Evolutionary conservation across 225 moss, liverwort and hornwort species (phyloP).

Genomic region (Neckera pumila): DNA sequence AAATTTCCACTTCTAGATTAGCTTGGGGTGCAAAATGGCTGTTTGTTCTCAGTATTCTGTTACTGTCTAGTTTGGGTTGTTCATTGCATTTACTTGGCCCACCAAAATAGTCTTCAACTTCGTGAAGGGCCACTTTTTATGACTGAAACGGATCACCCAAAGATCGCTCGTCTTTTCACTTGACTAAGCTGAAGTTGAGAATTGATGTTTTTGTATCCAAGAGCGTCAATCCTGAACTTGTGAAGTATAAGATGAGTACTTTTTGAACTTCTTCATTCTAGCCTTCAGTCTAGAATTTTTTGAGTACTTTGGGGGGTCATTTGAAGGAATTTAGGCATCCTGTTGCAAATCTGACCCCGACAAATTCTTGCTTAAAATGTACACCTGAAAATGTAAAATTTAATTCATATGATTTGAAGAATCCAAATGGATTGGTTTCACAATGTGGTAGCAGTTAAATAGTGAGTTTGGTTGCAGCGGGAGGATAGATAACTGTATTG

Average conservation of each 20-base stretch:
- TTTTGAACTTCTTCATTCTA: background rate
- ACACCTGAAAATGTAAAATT: too few relatives aligned
- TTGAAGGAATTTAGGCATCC: background rate
- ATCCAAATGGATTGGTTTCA: background rate
- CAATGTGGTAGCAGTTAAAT: background rate
- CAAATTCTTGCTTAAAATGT: background rate
- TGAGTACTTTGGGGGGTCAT: too few relatives aligned
- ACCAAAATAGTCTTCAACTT: background rate
- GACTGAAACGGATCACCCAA: background rate
- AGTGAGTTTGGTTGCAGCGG: background rate
- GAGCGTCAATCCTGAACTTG: background rate
- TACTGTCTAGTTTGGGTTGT: background rate
- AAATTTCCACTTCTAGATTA: conserved; percentile 2
- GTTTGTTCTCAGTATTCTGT: background rate
- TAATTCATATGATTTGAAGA: background rate
- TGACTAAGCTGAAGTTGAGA: background rate
- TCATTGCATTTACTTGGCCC: background rate
- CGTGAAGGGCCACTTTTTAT: background rate
- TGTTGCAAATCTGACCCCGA: background rate
- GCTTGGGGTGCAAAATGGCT: background rate
- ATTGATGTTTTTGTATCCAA: background rate
- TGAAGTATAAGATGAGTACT: background rate
- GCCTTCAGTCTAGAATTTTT: background rate
- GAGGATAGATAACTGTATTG: background rate
- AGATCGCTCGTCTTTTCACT: background rate